Percentiles rank a stretch among this genome's conserved stretches.
Conservation (phyloP, 1,139 yeast genomes). For the Lodderomyces elongisporus region DNA sequence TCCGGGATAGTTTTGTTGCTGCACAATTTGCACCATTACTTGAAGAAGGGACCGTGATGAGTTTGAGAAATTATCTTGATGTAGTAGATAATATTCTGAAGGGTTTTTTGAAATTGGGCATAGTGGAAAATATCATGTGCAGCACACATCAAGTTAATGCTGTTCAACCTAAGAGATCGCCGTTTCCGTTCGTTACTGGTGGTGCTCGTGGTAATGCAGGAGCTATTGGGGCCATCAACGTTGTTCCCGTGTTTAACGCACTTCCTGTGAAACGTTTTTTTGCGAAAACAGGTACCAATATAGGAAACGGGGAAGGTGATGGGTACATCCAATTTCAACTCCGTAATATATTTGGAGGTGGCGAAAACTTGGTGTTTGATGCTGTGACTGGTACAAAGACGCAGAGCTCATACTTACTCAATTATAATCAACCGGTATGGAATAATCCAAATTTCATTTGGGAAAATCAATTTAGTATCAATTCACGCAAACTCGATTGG, state of each 20-base stretch:
- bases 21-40: conserved; percentile 55
- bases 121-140: conserved; percentile 42
- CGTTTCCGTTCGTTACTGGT: background rate
- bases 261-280: conserved; percentile 61
- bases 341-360: conserved; percentile 83
- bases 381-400: conserved; percentile 79
- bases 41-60: conserved; percentile 19
- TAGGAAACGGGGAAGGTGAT: conserved; percentile 94
- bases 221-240: conserved; percentile 20
- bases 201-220: conserved; percentile 1
- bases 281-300: conserved; percentile 88
- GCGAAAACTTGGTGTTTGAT: conserved; percentile 71
- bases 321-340: conserved; percentile 78
- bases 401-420: conserved; percentile 63
- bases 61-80: conserved; percentile 32
- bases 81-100: conserved; percentile 40
- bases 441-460: conserved; percentile 49
- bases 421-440: conserved; percentile 57
- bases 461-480: conserved; percentile 52
- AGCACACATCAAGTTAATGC: conserved; percentile 31
- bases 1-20: conserved; percentile 47
- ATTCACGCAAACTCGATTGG: conserved; percentile 66
- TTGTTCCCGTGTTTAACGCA: conserved; percentile 55
- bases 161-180: conserved; percentile 6
- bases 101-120: conserved; percentile 38